Conservation (phyloP, 2,329 filamentous ascomycete species). For the Endoconidiophora laricicola region DNA sequence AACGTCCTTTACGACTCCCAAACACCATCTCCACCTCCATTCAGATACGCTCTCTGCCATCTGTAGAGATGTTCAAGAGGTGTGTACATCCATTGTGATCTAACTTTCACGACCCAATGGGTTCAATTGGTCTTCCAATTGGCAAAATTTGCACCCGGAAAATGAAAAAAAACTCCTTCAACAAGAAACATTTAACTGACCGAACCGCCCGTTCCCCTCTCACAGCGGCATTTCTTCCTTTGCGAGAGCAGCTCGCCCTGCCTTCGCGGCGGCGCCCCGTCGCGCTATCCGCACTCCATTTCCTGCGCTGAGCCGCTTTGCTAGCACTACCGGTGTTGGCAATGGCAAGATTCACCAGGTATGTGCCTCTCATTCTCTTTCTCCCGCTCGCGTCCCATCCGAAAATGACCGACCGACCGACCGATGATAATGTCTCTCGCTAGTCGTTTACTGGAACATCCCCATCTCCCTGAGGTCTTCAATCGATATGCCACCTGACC, state of each 20-base stretch:
- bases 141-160: constrained; percentile 26
- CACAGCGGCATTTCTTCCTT: constrained; percentile 50
- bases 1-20: constrained; percentile 31
- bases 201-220: constrained; percentile 19
- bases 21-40: constrained; percentile 39
- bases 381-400: not conserved
- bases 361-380: constrained; percentile 18
- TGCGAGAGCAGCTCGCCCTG: constrained; percentile 44
- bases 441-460: too few relatives aligned
- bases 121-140: constrained; percentile 26
- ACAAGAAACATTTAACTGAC: constrained; percentile 7
- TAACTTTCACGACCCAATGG: constrained; percentile 17
- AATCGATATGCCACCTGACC: too few relatives aligned
- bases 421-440: too few relatives aligned
- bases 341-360: constrained; percentile 56
- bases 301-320: constrained; percentile 39
- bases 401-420: not conserved
- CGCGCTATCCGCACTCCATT: constrained; percentile 39
- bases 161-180: too few relatives aligned
- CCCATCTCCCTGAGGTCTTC: too few relatives aligned
- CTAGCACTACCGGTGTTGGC: constrained; percentile 40
- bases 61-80: constrained; percentile 72
- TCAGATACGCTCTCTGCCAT: constrained; percentile 48
- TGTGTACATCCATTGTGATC: constrained; percentile 30
- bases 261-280: constrained; percentile 39